These are phyloP conservation scores for Isabelozyma pseudorhagii DNA, from an alignment of 805 yeast species.

Conservation along the genomic window DNA sequence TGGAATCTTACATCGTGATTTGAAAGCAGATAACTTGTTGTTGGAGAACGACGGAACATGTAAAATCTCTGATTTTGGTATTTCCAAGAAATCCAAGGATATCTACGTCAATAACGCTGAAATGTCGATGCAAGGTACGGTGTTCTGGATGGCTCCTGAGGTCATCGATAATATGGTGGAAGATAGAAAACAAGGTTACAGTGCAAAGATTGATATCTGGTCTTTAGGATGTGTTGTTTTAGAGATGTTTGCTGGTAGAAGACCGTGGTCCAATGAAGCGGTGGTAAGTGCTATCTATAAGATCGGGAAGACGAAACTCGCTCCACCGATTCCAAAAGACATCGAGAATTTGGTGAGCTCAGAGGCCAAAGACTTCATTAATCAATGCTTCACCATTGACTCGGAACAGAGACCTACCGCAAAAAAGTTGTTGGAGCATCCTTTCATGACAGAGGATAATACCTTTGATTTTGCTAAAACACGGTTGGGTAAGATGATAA, in stretches of 20 bases:
- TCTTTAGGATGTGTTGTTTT: constrained; percentile 94
- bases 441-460: constrained; percentile 42
- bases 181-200: constrained; percentile 80
- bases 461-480: constrained; percentile 53
- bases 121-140: constrained; percentile 98
- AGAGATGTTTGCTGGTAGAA: constrained; percentile 95
- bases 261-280: constrained; percentile 97
- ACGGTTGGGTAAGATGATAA: constrained; percentile 52
- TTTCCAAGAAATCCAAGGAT: constrained; percentile 72
- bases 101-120: constrained; percentile 89
- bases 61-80: constrained; percentile 95
- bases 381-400: constrained; percentile 68
- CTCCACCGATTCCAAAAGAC: constrained; percentile 97
- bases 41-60: constrained; percentile 90
- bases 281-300: constrained; percentile 93
- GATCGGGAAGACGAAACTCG: constrained; percentile 76
- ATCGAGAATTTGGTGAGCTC: constrained; percentile 60
- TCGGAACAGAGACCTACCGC: constrained; percentile 93
- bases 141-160: constrained; percentile 99
- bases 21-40: constrained; percentile 89
- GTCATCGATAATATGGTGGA: constrained; percentile 82
- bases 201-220: constrained; percentile 98
- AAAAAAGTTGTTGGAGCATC: constrained; percentile 50
- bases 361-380: constrained; percentile 68
- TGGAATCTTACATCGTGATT: constrained; percentile 89